Evolutionary conservation across 345 rosid species (phyloP), one percentile per base, ranked within the genome.

Genomic region (Murraya koenigii): DNA sequence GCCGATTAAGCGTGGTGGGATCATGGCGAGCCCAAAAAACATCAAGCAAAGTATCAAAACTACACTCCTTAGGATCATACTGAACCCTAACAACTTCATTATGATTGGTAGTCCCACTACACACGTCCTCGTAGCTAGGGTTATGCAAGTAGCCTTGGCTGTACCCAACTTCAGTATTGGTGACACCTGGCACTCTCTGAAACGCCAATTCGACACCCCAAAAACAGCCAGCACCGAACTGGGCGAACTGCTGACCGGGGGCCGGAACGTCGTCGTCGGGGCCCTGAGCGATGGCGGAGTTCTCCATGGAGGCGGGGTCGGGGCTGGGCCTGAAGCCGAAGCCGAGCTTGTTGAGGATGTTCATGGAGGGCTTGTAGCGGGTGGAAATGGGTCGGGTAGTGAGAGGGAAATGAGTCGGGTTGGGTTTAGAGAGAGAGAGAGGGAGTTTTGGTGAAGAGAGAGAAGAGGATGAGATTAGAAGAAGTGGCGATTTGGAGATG

Each of bases 201-300:
- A 89, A 89, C 60, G 88, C 92, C 77, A 96, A 82, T 83, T 96
- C 99, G 1, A 92, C 92, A 0, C 99, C 98, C 99, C 99, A 95
- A 83, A 95, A 95, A 73, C 99, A 95, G 1, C 99, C 99, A 0
- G 98, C 99, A 1, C 97, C 99, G 74, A 96, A 91, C 77, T 96
- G 97, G 8, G 89, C 87, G 77, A 94, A 94, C 58, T 79, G 85
- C 85, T 89, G 94, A 13, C 97, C 98, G 0, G 97, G 87, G 7
- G 90, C 84, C 1, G 98, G 99, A 1, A 82, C 30, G 65, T 91
- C 97, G 23, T 89, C 90, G 73, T 96, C 99, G 2, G 90, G 85
- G 19, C 90, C 90, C 69, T 89, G 99, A 28, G 93, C 84, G 83
- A 91, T 85, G 47, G 95, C 84, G 3, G 94, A 88, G 75, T 89